Percentiles rank a stretch among this genome's conserved stretches.
Conservation (phyloP, 1,284 basidiomycete genomes). For the Tremellales sp. region DNA sequence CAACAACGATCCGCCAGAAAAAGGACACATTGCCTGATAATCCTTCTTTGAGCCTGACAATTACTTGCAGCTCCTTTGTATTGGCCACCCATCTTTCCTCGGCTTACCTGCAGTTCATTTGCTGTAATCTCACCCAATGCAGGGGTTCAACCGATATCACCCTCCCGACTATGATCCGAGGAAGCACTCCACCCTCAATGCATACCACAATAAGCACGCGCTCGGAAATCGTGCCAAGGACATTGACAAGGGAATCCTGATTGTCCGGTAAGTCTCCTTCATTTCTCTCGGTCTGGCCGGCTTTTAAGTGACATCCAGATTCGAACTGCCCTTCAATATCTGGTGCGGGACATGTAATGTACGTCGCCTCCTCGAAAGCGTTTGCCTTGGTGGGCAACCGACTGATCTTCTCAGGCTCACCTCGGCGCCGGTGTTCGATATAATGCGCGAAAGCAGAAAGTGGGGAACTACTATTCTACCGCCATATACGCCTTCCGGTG, state of each 20-base stretch:
- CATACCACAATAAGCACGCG: conserved; percentile 74
- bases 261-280: conserved; percentile 59
- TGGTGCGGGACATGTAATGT: conserved; percentile 89
- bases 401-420: conserved; percentile 56
- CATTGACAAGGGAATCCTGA: conserved; percentile 87
- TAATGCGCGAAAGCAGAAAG: conserved; percentile 96
- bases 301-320: conserved; percentile 39
- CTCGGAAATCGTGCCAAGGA: conserved; percentile 83
- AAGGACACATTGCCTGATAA: no score
- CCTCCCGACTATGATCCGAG: conserved; percentile 86
- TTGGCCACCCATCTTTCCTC: no score
- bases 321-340: conserved; percentile 93
- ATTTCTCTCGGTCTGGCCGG: neutral
- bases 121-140: conserved; percentile 29
- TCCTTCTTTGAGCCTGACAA: no score
- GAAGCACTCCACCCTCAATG: conserved; percentile 75
- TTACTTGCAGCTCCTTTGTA: no score
- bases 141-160: conserved; percentile 86
- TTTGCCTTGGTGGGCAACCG: neutral
- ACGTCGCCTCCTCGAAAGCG: conserved; percentile 5
- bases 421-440: conserved; percentile 97
- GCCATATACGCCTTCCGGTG: conserved; percentile 92
- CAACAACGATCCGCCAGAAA: no score
- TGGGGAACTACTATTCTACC: conserved; percentile 91
- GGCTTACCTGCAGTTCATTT: no score